Percentiles rank a stretch among this genome's conserved stretches.
These are phyloP conservation scores for Iberis amara DNA, from an alignment of 441 rosid species.

Conservation along the genomic window DNA sequence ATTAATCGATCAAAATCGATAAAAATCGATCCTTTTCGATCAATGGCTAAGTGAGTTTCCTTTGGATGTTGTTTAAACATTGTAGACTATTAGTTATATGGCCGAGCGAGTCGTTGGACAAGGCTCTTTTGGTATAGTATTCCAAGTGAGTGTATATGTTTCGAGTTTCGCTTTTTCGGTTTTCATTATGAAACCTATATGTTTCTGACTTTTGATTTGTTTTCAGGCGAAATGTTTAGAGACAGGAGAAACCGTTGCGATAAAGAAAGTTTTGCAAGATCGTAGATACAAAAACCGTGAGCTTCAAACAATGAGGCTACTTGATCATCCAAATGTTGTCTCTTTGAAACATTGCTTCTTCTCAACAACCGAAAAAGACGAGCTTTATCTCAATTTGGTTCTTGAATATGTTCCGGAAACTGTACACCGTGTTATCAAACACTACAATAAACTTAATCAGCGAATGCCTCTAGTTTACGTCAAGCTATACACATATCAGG, in stretches of 20 bases:
- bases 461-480: conserved; percentile 93
- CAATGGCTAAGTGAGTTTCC: background rate
- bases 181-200: too few species aligned
- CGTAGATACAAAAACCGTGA: background rate
- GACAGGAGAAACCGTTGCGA: conserved; percentile 93
- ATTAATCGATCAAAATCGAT: too few species aligned
- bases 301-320: background rate
- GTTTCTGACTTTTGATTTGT: background rate
- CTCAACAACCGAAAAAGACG: conserved; percentile 88
- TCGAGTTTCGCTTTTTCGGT: too few species aligned
- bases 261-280: conserved; percentile 96
- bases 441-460: conserved; percentile 84
- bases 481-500: conserved; percentile 92
- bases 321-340: conserved; percentile 78
- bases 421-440: conserved; percentile 85
- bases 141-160: conserved; percentile 88
- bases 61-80: conserved; percentile 3
- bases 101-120: conserved; percentile 95
- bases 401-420: conserved; percentile 96
- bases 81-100: conserved; percentile 94
- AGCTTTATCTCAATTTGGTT: conserved; percentile 29
- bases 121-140: conserved; percentile 96
- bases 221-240: conserved; percentile 88
- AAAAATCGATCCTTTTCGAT: background rate
- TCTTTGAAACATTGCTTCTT: conserved; percentile 89